Conservation (phyloP, 352 stramenopile species). For the Pythium brachiatum region DNA sequence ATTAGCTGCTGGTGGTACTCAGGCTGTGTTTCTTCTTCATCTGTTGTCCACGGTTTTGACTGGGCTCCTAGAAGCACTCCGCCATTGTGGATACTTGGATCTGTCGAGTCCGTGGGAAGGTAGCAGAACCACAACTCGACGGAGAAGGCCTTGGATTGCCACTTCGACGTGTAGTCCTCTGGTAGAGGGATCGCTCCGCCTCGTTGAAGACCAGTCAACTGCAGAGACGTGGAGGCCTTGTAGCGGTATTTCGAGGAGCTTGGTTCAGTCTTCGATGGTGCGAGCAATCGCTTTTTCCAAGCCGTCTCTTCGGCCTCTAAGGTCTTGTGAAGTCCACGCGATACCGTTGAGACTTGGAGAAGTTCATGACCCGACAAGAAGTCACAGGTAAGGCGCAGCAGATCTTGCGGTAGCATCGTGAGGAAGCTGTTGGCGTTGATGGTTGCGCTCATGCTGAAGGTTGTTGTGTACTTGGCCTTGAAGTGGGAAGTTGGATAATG, state of each 20-base stretch:
- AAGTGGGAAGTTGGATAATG: conserved; percentile 8
- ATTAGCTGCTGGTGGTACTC: conserved; percentile 48
- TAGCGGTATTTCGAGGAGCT: conserved; percentile 12
- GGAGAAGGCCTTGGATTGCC: conserved; percentile 26
- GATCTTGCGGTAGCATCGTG: conserved; percentile 16
- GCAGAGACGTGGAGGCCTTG: conserved; percentile 4
- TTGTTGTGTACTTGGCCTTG: not conserved
- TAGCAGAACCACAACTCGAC: conserved; percentile 46
- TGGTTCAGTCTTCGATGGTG: not conserved
- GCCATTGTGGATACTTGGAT: conserved; percentile 10
- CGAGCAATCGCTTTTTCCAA: conserved; percentile 9
- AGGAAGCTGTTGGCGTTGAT: conserved; percentile 2
- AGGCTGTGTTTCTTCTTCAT: conserved; percentile 22
- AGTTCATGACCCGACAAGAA: conserved; percentile 29
- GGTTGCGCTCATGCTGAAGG: not conserved
- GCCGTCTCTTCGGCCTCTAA: conserved; percentile 1
- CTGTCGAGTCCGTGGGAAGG: conserved; percentile 2
- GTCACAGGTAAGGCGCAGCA: conserved; percentile 20
- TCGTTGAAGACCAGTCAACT: not conserved
- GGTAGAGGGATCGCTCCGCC: conserved; percentile 15
- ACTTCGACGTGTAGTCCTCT: conserved; percentile 2
- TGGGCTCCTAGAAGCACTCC: conserved; percentile 43
- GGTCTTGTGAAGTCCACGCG: not conserved
- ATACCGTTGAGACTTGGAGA: conserved; percentile 25
- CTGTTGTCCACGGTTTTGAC: conserved; percentile 24